Evolutionary conservation across 129 eudicot species (phyloP), one percentile per base, ranked within the genome.

Genomic region (sunflower (Helianthus annuus)): DNA sequence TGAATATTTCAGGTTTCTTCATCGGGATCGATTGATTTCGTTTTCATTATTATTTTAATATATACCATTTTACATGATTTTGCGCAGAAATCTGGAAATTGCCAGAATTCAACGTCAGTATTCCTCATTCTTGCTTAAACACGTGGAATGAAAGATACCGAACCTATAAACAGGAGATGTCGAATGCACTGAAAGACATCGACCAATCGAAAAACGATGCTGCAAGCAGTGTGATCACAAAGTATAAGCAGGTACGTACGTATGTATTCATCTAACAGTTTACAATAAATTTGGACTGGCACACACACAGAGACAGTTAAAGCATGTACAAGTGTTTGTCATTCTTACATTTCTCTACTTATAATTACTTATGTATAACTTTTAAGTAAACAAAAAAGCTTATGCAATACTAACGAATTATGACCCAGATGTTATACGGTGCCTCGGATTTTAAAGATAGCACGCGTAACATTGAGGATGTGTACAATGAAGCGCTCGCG

Each of bases 391-490:
- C 32, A 58, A 27, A 58, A 58, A 12, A 24, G 45, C 39, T 7
- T 24, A 27, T 27, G 32, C 3, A 8, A 29, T 72, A 60, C 56
- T 27, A 65, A 55, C 73, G n/a, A 48, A 36, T 45, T 10, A 57
- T 55, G 19, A 75, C 45, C 58, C 75, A 90, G 96, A 54, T 87
- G 69, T 42, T 90, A 72, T 90, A 86, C 11, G 90, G 67, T 1
- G 92, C 89, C 24, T 56, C 73, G 11, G 85, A 82, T 38, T 69
- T 84, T 27, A 86, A 88, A 61, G 73, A 71, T 17, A 71, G 68
- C 77, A 45, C 49, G 0, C 55, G 72, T 55, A 64, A 71, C 48
- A 45, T 71, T 14, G 73, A 78, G 34, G 68, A 78, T 12, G 49
- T 78, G 36, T 71, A 78, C 16, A 22, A 71, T 44, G 82, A 78